These are phyloP conservation scores for Chalaropsis ovoidea DNA, from an alignment of 2,329 filamentous ascomycete species.

Conservation along the genomic window DNA sequence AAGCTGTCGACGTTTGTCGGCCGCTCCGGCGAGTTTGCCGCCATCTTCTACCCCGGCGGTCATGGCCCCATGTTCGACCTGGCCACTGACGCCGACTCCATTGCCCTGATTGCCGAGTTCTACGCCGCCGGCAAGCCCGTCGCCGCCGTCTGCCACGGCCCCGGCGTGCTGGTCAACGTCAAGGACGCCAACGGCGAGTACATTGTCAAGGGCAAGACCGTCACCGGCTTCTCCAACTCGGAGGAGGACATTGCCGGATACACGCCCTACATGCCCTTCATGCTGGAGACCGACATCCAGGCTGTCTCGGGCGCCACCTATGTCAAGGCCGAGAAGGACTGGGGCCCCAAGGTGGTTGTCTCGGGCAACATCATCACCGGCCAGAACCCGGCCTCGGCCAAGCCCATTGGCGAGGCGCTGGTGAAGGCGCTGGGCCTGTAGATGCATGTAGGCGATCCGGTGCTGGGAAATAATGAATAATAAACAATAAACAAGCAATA, in stretches of 20 bases:
- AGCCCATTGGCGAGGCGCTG: constrained; percentile 43
- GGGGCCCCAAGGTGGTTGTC: constrained; percentile 41
- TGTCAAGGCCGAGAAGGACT: constrained; percentile 44
- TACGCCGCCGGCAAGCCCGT: constrained; percentile 51
- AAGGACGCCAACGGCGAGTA: constrained; percentile 42
- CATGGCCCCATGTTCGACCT: constrained; percentile 61
- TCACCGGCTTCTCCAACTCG: constrained; percentile 55
- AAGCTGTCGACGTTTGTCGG: constrained; percentile 48
- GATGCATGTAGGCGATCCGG: constrained; percentile 7
- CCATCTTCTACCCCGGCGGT: constrained; percentile 48
- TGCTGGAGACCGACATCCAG: constrained; percentile 46
- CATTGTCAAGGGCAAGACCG: constrained; percentile 46
- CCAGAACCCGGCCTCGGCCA: constrained; percentile 47
- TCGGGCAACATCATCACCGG: constrained; percentile 47
- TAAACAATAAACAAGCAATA: neutral
- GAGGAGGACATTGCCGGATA: constrained; percentile 41
- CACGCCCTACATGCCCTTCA: constrained; percentile 47
- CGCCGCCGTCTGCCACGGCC: constrained; percentile 59
- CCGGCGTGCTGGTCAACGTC: constrained; percentile 51
- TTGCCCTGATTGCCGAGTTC: constrained; percentile 53
- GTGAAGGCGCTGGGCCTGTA: constrained; percentile 36
- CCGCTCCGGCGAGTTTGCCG: constrained; percentile 52
- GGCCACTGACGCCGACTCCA: constrained; percentile 45
- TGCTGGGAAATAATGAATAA: neutral
- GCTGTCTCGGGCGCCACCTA: constrained; percentile 45